Base-by-base conservation (phyloP, 768 basidiomycete genomes). In the Neoboletus brunneissimus region DNA sequence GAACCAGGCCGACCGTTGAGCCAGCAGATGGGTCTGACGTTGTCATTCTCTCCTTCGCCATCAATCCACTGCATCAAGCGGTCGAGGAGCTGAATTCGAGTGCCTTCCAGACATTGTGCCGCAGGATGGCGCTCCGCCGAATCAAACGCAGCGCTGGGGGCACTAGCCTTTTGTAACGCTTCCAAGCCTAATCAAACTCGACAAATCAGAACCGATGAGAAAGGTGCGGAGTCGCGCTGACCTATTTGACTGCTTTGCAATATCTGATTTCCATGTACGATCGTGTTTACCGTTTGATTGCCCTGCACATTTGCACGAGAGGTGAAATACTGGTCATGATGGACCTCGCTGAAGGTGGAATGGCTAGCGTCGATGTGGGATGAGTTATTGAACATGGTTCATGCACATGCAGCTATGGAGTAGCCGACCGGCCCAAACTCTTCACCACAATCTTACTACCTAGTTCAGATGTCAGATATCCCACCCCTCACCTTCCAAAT, bases 301-400 rank as follows among this genome's bases (percentile, higher is more conserved):
- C 62, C 62, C 3, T 64, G 56, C 5, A 64, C 57, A 11, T 5
- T 47, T 5, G 43, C 2, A 4, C 34, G 35, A 44, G 57, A 35
- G 5, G 22, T 59, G 41, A 56, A 51, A 41, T 59, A 55, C 48
- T 60, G 57, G 27, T 61, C 54, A 6, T 34, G 50, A 35, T 61
- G 57, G 27, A 64, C 58, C 27, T 64, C 62, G 12, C 51, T 63
- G 40, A 64, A 63, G 2, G 58, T 63, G n/a, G 61, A 64, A 42
- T 54, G 60, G 22, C 56, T 62, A 5, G 60, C 57, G 12, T 62
- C 57, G 43, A 64, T 35, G 31, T 62, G 31, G 4, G 57, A 53
- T 4, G 62, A 56, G 43, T 34, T 34, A 34, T 34, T 34, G 12
- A 34, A 34, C 32, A 34, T 34, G 32, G 32, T 13, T 34, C 13